phyloP scores from a whole-genome alignment of 208 protist genomes.

The Trichomonas gallinae region DNA sequence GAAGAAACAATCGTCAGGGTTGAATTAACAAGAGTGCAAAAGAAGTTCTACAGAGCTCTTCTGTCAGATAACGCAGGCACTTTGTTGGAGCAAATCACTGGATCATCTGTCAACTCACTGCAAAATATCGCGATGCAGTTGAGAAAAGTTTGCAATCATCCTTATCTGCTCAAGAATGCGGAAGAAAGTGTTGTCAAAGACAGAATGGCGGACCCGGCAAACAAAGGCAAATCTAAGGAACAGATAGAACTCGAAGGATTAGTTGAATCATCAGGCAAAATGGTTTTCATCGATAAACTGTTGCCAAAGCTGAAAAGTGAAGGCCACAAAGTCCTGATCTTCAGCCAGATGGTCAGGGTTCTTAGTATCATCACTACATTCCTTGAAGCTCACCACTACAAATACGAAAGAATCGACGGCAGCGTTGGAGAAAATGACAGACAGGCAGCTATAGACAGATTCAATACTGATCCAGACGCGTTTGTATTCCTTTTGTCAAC shows the following conservation, averaged over 20 bases:
- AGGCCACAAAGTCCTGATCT: constrained; percentile 77
- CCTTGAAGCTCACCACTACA: constrained; percentile 47
- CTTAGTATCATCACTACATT: constrained; percentile 54
- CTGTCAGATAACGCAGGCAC: background rate
- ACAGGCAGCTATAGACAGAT: constrained; percentile 42
- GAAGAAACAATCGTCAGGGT: constrained; percentile 57
- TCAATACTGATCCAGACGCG: constrained; percentile 28
- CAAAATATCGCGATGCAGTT: constrained; percentile 43
- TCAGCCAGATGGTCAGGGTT: constrained; percentile 67
- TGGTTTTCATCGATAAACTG: constrained; percentile 51
- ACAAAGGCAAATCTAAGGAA: constrained; percentile 41
- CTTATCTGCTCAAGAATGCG: constrained; percentile 76
- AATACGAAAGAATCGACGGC: constrained; percentile 55
- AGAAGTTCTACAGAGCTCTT: constrained; percentile 59
- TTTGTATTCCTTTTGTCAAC: constrained; percentile 58
- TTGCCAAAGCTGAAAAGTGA: constrained; percentile 55
- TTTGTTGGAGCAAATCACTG: background rate
- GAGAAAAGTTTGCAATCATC: constrained; percentile 71
- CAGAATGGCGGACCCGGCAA: constrained; percentile 66
- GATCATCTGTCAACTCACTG: background rate
- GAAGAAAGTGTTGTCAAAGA: constrained; percentile 43
- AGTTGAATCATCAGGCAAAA: constrained; percentile 54
- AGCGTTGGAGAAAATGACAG: constrained; percentile 26
- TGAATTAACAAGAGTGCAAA: constrained; percentile 53
- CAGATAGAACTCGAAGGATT: background rate